Base-by-base conservation (phyloP, 2,329 filamentous ascomycete genomes). In the Zymoseptoria passerinii region DNA sequence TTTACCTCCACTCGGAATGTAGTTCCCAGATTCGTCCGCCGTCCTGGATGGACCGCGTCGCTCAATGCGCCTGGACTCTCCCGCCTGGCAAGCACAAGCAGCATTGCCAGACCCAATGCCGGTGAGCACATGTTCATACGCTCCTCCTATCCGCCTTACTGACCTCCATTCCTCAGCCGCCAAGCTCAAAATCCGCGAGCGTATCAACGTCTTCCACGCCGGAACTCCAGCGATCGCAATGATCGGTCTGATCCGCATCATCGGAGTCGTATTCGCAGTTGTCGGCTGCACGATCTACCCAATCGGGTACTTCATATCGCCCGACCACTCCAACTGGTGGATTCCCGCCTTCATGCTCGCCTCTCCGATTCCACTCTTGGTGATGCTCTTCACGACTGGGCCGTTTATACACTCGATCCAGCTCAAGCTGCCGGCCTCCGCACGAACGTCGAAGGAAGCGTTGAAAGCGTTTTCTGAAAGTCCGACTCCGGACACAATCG, bases 361-460 rank as follows among this genome's bases (percentile, higher is more conserved):
- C 61, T 84, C 86, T 65, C 70, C 86, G 44, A 72, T 88, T 8
- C 89, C 89, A 2, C 75, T 90, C 66, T 58, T 83, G 40, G 83
- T 85, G 67, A 78, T 90, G 20, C 77, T 81, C 40, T 87, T 84
- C 70, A 81, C 81, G 52, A 84, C 86, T 1, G 78, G 83, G 0
- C 87, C 89, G 2, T 89, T 88, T 68, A 88, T 92, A 7, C 84
- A 84, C 48, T 84, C 85, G 68, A 79, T 94, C 60, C 83, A 88
- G 71, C 75, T 94, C 53, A 81, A 82, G 20, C 77, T 92, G 1
- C 90, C 90, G 0, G 71, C 77, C 0, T 81, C 81, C 64, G 88
- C 87, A 16, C 83, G 87, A 50, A 73, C 78, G 48, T 87, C 85
- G 0, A 81, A 80, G 35, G 74, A 80, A 28, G 73, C 79, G 53